These are phyloP conservation scores for Phyllosticta citriasiana DNA, from an alignment of 2,329 filamentous ascomycete species.

Conservation along the genomic window DNA sequence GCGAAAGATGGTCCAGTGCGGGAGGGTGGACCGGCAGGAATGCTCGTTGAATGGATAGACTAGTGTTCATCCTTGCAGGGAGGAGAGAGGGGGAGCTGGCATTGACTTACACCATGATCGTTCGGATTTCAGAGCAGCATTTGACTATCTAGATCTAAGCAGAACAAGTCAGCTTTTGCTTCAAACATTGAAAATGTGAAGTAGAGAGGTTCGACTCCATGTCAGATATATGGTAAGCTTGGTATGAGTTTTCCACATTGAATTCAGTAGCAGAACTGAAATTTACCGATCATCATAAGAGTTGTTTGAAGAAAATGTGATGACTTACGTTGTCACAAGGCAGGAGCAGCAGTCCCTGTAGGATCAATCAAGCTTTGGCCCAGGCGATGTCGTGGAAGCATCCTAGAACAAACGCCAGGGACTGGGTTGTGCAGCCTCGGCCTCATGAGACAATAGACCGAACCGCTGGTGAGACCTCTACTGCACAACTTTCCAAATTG, in stretches of 20 bases:
- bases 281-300: conserved; percentile 38
- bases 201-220: background rate
- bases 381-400: background rate
- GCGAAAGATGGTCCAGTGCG: conserved; percentile 49
- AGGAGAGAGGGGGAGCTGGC: conserved; percentile 1
- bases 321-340: background rate
- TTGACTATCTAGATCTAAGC: background rate
- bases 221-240: conserved; percentile 48
- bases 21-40: conserved; percentile 60
- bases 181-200: background rate
- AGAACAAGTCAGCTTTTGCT: conserved; percentile 4
- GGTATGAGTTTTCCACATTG: conserved; percentile 49
- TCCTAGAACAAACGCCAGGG: background rate
- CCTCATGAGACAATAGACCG: background rate
- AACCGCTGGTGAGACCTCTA: background rate
- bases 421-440: background rate
- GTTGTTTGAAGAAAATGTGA: background rate
- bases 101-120: background rate
- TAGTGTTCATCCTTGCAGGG: conserved; percentile 47
- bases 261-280: conserved; percentile 56
- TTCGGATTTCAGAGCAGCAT: background rate
- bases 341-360: background rate
- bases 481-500: background rate
- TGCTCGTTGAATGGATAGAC: conserved; percentile 54
- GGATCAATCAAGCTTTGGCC: background rate